Conservation (phyloP, 1,284 basidiomycete species). For the Cryptococcus hybrid region DNA sequence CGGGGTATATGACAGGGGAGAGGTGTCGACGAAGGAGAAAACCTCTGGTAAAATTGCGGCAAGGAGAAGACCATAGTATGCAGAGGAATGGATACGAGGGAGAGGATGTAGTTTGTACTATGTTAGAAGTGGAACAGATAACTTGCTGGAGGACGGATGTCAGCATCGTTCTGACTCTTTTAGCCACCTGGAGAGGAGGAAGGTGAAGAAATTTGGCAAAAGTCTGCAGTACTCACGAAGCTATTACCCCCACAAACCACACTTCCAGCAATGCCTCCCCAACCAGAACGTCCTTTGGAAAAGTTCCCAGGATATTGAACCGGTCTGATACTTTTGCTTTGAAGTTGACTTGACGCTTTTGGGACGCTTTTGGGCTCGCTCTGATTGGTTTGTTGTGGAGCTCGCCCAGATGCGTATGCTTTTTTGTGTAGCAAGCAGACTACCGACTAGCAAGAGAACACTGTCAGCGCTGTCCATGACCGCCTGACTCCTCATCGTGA, state of each 20-base stretch:
- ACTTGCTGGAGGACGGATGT: no score
- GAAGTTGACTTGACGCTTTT: not conserved
- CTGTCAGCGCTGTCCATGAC: not conserved
- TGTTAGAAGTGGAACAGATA: no score
- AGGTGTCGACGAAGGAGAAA: conserved; percentile 17
- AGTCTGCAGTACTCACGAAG: no score
- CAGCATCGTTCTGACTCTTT: no score
- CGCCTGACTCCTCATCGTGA: not conserved
- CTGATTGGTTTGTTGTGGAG: no score
- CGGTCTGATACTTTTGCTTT: not conserved
- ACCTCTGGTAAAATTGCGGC: conserved; percentile 17
- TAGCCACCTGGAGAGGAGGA: no score
- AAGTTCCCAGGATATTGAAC: not conserved
- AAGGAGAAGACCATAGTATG: conserved; percentile 17
- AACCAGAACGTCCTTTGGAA: no score
- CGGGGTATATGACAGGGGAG: conserved; percentile 23
- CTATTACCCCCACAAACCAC: no score
- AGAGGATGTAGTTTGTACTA: no score
- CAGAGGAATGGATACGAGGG: not conserved
- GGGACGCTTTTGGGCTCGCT: not conserved
- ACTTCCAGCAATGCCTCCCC: no score
- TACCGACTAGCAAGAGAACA: not conserved
- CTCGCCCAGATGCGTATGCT: no score
- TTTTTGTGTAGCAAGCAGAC: not conserved
- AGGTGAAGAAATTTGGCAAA: no score